Evolutionary conservation across 176 grass and related monocot species (phyloP), one percentile per base, ranked within the genome.

Genomic region (Carex cristatella): DNA sequence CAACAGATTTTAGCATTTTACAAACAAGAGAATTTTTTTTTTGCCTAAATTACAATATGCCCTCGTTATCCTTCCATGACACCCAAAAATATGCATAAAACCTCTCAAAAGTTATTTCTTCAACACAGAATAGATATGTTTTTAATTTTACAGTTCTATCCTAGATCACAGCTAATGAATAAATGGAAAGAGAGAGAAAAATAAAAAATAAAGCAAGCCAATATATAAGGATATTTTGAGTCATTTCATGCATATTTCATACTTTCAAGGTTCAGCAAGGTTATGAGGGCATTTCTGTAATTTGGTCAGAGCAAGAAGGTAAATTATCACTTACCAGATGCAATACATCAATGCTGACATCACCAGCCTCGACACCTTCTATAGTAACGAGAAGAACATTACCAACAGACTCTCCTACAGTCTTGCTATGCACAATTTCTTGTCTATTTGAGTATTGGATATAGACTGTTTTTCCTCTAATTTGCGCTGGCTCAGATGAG

Each of bases 361-460:
- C 96, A 85, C 86, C 92, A 87, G 96, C 91, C 86, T 99, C 93
- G 55, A 99, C 96, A 67, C 96, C 93, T 69, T 99, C 93, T 67
- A 99, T 95, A 30, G 96, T 99, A 73, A 99, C 96, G 70, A 99
- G 93, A 81, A 99, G 83, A 19, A 99, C 96, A 86, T 99, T 99
- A 76, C 96, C 93, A 86, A 88, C 83, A 32, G 89, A 90, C 83
- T 99, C 96, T 83, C 90, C 93, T 51, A 92, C 81, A 86, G 88
- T 90, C 90, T 90, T 95, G 71, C 91, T 98, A 74, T 99, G 94
- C 83, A 94, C 62, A 76, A 99, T 95, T 85, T 95, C 96, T 88
- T 99, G 96, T 68, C 96, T 95, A 68, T 99, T 99, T 78, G 96
- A 99, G 87, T 99, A 99, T 77, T 99, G 93, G 65, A 95, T 93